phyloP scores from a whole-genome alignment of 129 eudicot genomes.

The Arctium minus region DNA sequence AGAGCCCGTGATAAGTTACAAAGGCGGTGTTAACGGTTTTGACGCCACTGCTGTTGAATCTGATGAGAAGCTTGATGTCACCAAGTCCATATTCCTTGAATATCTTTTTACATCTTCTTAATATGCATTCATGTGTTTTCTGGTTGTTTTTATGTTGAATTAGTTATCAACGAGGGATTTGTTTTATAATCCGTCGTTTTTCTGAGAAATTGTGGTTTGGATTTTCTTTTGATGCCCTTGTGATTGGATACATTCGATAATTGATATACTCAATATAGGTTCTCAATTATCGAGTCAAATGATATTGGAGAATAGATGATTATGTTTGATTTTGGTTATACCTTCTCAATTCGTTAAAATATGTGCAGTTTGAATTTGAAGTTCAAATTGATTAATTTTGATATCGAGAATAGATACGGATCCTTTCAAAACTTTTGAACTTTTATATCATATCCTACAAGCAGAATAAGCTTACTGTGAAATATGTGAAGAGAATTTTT shows the following conservation, averaged over 20 bases:
- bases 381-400: background rate
- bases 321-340: background rate
- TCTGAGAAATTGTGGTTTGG: background rate
- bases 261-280: background rate
- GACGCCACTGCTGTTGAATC: too few species aligned
- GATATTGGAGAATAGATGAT: background rate
- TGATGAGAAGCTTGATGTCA: too few species aligned
- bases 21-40: too few species aligned
- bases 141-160: background rate
- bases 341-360: background rate
- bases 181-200: background rate
- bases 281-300: background rate
- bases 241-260: background rate
- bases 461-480: background rate
- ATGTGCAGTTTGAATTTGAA: background rate
- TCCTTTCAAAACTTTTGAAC: background rate
- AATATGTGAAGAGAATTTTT: background rate
- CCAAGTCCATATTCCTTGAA: too few species aligned
- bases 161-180: background rate
- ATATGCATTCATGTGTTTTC: constrained; percentile 25
- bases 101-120: background rate
- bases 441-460: background rate
- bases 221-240: background rate
- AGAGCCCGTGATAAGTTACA: too few species aligned
- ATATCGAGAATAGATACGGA: background rate